Evolutionary conservation across 768 basidiomycete species (phyloP), one percentile per base, ranked within the genome.

Genomic region (Ramaria rubella): DNA sequence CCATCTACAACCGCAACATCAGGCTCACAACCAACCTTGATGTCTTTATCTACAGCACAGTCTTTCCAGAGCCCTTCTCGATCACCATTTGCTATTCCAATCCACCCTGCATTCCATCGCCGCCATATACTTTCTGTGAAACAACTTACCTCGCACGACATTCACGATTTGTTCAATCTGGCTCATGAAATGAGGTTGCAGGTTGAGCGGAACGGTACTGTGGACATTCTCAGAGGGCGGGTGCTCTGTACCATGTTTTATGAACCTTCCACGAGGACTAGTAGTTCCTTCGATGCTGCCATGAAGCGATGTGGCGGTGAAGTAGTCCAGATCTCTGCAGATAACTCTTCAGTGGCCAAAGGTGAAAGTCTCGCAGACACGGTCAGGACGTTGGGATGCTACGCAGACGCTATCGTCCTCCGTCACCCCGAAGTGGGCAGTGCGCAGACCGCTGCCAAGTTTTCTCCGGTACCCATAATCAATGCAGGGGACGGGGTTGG

Each of bases 271-370:
- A 99, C 96, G 2, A 81, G 96, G 31, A 99, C 96, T 3, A 93
- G 90, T 60, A 80, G 88, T 4, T 97, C 95, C 8, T 99, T 99
- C 65, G 95, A 99, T 67, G 87, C 95, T 2, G 96, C 96, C 11
- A 99, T 98, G 96, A 95, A 96, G 70, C 83, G 96, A 49, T 93
- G 93, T 64, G 96, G 96, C 26, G 96, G 96, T 19, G 84, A 94
- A 64, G 95, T 97, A 36, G 85, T 96, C n/a, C 80, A 87, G 55
- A 80, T 97, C 55, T 80, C 80, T 40, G 81, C 81, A 2, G 90
- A 92, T 52, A 77, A 79, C 1, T 94, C 94, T 3, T 96, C 93
- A 0, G 91, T 96, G 43, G 76, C 79, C 62, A 99, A 98, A 73
- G 96, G 96, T 34, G 96, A 99, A 74, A 86, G 83, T 0, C 73